phyloP scores from a whole-genome alignment of 202 grass and related monocot genomes.

The Panicum virgatum region DNA sequence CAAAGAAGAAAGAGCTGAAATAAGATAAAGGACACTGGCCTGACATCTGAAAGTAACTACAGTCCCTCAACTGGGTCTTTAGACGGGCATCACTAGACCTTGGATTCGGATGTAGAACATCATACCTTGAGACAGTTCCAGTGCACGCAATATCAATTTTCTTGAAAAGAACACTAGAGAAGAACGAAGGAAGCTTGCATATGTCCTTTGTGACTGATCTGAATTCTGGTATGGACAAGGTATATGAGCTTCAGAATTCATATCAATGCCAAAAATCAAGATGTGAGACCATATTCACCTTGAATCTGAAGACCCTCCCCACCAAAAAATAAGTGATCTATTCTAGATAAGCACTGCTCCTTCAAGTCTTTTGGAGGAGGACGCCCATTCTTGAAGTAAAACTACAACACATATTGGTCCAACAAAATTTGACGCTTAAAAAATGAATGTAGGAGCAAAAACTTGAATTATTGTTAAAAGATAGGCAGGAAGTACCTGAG shows the following conservation, averaged over 20 bases:
- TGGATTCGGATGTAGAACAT: constrained; percentile 27
- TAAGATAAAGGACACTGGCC: not conserved
- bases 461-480: not conserved
- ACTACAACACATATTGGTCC: constrained; percentile 52
- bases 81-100: constrained; percentile 8
- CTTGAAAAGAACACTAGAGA: constrained; percentile 86
- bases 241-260: constrained; percentile 33
- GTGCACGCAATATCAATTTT: constrained; percentile 77
- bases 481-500: constrained; percentile 64
- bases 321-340: constrained; percentile 91
- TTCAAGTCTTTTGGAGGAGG: constrained; percentile 81
- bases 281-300: constrained; percentile 54
- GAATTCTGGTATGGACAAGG: constrained; percentile 71
- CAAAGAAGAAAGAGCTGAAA: not conserved
- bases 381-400: constrained; percentile 93
- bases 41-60: constrained; percentile 15
- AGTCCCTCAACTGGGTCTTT: constrained; percentile 2
- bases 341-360: constrained; percentile 93
- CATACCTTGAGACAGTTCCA: constrained; percentile 84
- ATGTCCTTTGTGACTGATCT: constrained; percentile 91
- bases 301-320: constrained; percentile 84
- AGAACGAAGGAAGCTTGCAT: constrained; percentile 90
- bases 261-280: constrained; percentile 9
- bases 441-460: constrained; percentile 24
- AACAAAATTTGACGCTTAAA: not conserved